phyloP scores from a whole-genome alignment of 192 early-diverging fungal genomes.

The Gigaspora rosea region DNA sequence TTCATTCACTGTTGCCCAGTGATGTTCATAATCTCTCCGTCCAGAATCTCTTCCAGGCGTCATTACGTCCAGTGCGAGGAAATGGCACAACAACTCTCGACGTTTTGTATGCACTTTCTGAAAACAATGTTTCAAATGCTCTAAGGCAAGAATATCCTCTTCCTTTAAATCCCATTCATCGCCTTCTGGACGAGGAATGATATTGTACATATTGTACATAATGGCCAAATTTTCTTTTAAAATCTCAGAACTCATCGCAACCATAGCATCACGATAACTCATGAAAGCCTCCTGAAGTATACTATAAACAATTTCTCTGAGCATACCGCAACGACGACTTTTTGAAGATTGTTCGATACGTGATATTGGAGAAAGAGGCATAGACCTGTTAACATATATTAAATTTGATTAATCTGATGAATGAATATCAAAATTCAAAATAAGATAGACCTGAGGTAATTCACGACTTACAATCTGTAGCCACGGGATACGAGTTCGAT shows the following conservation, averaged over 20 bases:
- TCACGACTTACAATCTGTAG: conserved; percentile 46
- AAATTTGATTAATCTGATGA: neutral
- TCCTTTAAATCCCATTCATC: no score
- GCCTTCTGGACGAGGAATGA: no score
- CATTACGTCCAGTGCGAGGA: no score
- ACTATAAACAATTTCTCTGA: conserved; percentile 48
- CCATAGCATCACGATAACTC: conserved; percentile 48
- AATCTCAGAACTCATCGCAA: conserved; percentile 47
- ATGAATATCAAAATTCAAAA: neutral
- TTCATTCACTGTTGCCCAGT: no score
- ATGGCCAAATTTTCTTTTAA: conserved; percentile 13
- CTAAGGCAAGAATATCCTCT: no score
- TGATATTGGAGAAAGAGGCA: conserved; percentile 59
- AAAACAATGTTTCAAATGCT: no score
- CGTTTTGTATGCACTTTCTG: no score
- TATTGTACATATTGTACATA: no score
- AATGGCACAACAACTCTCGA: no score
- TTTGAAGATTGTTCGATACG: conserved; percentile 63
- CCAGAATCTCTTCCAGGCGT: no score
- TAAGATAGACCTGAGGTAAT: neutral
- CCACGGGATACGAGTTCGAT: conserved; percentile 66
- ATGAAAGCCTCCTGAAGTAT: conserved; percentile 48
- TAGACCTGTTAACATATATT: conserved; percentile 32
- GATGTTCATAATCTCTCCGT: no score
- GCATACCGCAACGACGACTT: conserved; percentile 48